A percentile compares a stretch with the other conserved stretches of the same genome.
phyloP scores from a whole-genome alignment of 1,139 yeast genomes.

The Saccharomyces hybrid region DNA sequence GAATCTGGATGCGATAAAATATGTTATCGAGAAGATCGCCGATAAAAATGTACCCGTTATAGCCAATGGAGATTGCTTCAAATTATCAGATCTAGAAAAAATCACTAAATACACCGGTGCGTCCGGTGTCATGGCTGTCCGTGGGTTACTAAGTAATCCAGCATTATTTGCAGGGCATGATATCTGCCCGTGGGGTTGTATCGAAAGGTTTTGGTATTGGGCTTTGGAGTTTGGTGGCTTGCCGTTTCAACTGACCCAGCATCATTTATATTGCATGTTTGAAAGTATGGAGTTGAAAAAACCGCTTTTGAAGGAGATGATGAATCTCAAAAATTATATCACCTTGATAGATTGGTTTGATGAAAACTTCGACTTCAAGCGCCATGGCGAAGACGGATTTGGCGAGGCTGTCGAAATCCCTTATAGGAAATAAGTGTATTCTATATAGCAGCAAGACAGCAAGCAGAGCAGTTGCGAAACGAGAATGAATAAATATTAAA shows the following conservation, averaged over 20 bases:
- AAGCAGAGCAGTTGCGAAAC: not conserved
- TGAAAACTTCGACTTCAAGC: constrained; percentile 50
- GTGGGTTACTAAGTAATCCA: constrained; percentile 82
- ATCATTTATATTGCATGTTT: constrained; percentile 83
- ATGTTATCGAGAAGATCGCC: constrained; percentile 41
- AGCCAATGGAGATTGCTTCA: constrained; percentile 91
- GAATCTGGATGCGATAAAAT: constrained; percentile 70
- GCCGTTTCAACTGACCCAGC: constrained; percentile 77
- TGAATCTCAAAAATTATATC: constrained; percentile 48
- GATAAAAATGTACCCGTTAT: constrained; percentile 68
- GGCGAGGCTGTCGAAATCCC: constrained; percentile 54
- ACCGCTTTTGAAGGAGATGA: constrained; percentile 52
- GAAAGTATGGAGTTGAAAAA: constrained; percentile 48
- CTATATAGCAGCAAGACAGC: not conserved
- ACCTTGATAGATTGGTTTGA: constrained; percentile 83
- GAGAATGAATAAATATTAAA: constrained; percentile 2
- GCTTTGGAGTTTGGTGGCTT: constrained; percentile 67
- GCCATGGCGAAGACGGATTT: constrained; percentile 63
- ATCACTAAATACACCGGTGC: constrained; percentile 65
- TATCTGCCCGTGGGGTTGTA: constrained; percentile 81
- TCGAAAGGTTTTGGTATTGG: constrained; percentile 75
- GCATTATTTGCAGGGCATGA: constrained; percentile 71
- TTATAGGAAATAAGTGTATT: constrained; percentile 30
- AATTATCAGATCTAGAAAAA: constrained; percentile 50
- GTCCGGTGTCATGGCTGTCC: constrained; percentile 92